phyloP scores from a whole-genome alignment of 139 green algal genomes.

The Pleodorina starrii region DNA sequence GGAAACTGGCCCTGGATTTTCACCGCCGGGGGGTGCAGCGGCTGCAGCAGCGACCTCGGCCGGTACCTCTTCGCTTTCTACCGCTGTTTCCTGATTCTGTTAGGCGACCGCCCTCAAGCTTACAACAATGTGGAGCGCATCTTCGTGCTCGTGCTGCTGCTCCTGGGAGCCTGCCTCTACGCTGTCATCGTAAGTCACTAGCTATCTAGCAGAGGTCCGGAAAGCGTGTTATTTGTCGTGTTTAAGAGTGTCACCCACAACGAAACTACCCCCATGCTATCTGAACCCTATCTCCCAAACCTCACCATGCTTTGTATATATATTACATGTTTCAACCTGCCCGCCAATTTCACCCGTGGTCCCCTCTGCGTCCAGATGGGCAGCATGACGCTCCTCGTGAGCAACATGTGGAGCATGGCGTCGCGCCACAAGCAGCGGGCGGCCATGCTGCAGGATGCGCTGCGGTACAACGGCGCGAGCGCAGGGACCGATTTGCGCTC shows the following conservation, averaged over 20 bases:
- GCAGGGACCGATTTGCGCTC: background rate
- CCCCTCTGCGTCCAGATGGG: too few species aligned
- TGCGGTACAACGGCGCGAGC: background rate
- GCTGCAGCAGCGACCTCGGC: background rate
- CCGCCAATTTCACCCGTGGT: too few species aligned
- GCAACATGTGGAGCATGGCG: constrained; percentile 23
- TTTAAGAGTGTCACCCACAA: too few species aligned
- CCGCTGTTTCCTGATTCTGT: constrained; percentile 5
- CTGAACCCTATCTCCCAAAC: too few species aligned
- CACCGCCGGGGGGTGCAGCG: background rate
- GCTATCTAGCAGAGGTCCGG: too few species aligned
- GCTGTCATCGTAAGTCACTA: constrained; percentile 2
- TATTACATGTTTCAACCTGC: too few species aligned
- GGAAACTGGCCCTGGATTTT: background rate
- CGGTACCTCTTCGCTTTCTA: constrained; percentile 24
- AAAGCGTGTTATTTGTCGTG: too few species aligned
- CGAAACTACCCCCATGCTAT: too few species aligned
- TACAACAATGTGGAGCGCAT: constrained; percentile 32
- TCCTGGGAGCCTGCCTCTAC: background rate
- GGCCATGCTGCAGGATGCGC: background rate
- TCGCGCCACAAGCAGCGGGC: constrained; percentile 25
- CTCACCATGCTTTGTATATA: too few species aligned
- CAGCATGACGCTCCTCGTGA: constrained; percentile 22
- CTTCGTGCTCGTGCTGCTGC: background rate
- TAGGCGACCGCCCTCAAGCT: background rate